Evolutionary conservation across 2,329 filamentous ascomycete species (phyloP).

Genomic region (Truncatella angustata): DNA sequence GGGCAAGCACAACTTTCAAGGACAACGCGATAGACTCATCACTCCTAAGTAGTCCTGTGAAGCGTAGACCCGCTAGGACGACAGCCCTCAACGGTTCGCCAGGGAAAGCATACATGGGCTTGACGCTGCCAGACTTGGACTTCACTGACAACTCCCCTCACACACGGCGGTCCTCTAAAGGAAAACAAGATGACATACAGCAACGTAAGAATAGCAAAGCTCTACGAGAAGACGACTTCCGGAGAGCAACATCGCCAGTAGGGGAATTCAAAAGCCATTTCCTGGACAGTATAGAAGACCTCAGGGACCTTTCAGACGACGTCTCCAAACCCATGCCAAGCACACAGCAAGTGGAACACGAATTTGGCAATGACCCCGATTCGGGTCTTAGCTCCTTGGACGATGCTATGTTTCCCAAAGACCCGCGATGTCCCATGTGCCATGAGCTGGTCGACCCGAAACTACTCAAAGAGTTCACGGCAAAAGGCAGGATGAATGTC

Average conservation of each 20-base stretch:
- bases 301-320: not conserved
- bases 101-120: not conserved
- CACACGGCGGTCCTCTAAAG: not conserved
- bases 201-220: not conserved
- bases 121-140: not conserved
- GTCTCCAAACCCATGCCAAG: not conserved
- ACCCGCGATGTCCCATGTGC: slow-evolving; percentile 63
- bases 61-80: not conserved
- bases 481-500: slow-evolving; percentile 49
- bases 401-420: slow-evolving; percentile 9
- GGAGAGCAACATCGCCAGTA: slow-evolving; percentile 14
- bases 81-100: not conserved
- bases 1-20: not conserved
- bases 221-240: slow-evolving; percentile 5
- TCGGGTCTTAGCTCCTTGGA: slow-evolving; percentile 14
- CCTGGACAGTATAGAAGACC: slow-evolving; percentile 19
- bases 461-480: slow-evolving; percentile 52
- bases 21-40: not conserved
- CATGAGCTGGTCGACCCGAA: slow-evolving; percentile 53
- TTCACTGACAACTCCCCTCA: not conserved
- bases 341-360: slow-evolving; percentile 8
- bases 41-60: not conserved
- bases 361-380: too few species aligned
- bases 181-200: not conserved
- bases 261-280: slow-evolving; percentile 23